phyloP scores from a whole-genome alignment of 352 stramenopile genomes.

The Blastocystis sp. region DNA sequence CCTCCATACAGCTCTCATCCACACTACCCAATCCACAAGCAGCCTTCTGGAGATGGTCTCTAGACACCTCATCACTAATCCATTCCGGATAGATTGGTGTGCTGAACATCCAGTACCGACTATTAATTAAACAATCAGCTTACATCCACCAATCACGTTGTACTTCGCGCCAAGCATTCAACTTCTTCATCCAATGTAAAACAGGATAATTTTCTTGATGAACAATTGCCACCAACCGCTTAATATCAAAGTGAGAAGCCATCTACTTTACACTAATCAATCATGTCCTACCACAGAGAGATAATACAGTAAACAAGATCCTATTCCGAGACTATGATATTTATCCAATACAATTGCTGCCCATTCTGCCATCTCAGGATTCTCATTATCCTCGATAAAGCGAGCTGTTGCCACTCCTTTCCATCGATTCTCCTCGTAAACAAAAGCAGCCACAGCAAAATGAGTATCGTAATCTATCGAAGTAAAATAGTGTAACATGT shows the following conservation, averaged over 20 bases:
- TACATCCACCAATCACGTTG: conserved; percentile 12
- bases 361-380: conserved; percentile 11
- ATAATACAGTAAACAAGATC: conserved; percentile 43
- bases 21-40: background rate
- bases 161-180: background rate
- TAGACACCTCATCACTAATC: background rate
- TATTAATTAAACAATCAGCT: background rate
- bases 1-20: conserved; percentile 30
- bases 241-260: conserved; percentile 41
- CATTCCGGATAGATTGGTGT: background rate
- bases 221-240: conserved; percentile 10
- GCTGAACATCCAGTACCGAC: conserved; percentile 58
- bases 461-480: conserved; percentile 59
- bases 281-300: background rate
- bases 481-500: conserved; percentile 49
- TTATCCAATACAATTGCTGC: conserved; percentile 59
- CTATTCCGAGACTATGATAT: conserved; percentile 55
- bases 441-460: conserved; percentile 48
- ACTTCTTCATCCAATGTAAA: conserved; percentile 68
- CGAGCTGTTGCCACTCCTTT: conserved; percentile 60
- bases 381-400: conserved; percentile 41
- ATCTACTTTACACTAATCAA: background rate
- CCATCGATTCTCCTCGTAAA: conserved; percentile 20
- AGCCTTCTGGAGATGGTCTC: background rate
- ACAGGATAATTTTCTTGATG: conserved; percentile 61